Base-by-base conservation (phyloP, 306 rosid species). In the Dalbergia oliveri region DNA sequence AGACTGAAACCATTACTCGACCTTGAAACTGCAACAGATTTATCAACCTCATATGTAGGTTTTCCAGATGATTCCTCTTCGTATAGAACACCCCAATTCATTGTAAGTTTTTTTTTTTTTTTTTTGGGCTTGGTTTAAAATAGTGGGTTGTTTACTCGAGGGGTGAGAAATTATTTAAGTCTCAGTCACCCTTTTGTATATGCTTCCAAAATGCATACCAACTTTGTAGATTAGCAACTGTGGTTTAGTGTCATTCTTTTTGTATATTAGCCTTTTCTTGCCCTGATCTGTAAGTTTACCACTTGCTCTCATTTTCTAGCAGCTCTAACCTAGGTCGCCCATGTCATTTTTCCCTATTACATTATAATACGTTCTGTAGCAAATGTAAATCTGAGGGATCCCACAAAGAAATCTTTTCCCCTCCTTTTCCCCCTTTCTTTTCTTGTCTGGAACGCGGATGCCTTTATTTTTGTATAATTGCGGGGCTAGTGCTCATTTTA, bases 1-100 rank as follows among this genome's bases (percentile, higher is more conserved):
- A 87, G 98, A 85, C 78, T 95, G 74, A 86, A 83, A 79, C 92
- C 97, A 50, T 87, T 95, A 84, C 84, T 95, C 44, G 89, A 86
- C 73, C 87, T 91, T 6, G 89, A 89, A 78, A 79, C 72, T 47
- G 66, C 82, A 44, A 78, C 61, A 65, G 87, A 89, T 79, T 80
- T 86, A 69, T 81, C 87, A 15, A 51, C 77, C 73, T 65, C 83
- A 8, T 69, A 88, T 69, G 41, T 66, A 44, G 16, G 26, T 77
- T 75, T 31, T 70, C 70, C 82, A 0, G 82, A 77, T 70, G 87
- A 84, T 75, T 79, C 86, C 51, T 72, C 83, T 71, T 49, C 79
- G 26, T 43, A 50, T 76, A 73, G 81, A 78, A 84, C 84, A 49
- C 78, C 69, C 84, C 47, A 58, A 79, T 83, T 85, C 87, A 26